Base-by-base conservation (phyloP, 805 yeast species). In the Ascoidea asiatica region DNA sequence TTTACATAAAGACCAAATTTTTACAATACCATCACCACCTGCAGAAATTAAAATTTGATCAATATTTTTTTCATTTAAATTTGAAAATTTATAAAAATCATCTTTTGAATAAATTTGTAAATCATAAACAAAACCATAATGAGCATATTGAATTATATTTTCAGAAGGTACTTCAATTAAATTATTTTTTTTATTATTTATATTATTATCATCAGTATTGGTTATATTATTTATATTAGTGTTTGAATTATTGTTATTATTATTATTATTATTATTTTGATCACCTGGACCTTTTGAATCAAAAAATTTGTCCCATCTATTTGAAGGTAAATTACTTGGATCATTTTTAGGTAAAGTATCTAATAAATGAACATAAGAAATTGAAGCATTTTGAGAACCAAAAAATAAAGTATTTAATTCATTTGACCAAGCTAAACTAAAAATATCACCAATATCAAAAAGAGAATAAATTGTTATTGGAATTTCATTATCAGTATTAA, bases 321-420 rank as follows among this genome's bases (percentile, higher is more conserved):
- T 72, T 46, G 80, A 79, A 4, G 81, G 89, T 57, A 75, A 58
- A 39, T 64, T 64, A 44, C 56, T 62, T 21, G 60, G 54, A 51
- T 60, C 60, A 11, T 50, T 51, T 15, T 56, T 55, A 38, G 57
- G 53, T n/a, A 52, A 40, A 38, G 54, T 52, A 29, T 54, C 55
- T 11, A 54, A 50, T 5, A 60, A 47, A 40, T 71, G 71, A 46
- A 85, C 78, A 77, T 84, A 90, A 38, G 85, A 73, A 17, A 90
- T 73, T 1, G 89, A 74, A 3, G 97, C 96, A 57, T 89, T 90
- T 59, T 92, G 97, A 11, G 95, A 81, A 4, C 98, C 98, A 53
- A 86, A 73, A 49, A 79, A 85, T 4, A 90, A 66, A 0, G 85
- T 75, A 41, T 77, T 70, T 8, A 73, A 58, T 1, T 63, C 51